Evolutionary conservation across 2,329 filamentous ascomycete species (phyloP), one percentile per base, ranked within the genome.

Genomic region (Aciculosporium take): DNA sequence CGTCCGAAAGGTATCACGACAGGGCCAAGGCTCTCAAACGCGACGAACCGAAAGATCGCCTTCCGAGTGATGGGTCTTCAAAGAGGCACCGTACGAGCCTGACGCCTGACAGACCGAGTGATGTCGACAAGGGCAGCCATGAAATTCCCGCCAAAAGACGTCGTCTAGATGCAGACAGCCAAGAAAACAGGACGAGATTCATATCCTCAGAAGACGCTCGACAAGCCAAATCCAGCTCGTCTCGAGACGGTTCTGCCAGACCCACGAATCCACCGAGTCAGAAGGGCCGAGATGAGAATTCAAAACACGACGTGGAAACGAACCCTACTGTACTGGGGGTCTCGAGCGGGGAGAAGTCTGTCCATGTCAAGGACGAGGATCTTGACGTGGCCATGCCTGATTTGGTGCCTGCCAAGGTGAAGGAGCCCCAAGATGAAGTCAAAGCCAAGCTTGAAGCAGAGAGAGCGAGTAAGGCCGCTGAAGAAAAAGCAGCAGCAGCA

Each of bases 71-170:
- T 21, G 62, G 59, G 40, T 60, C 71, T 6, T 55, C 63, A n/a
- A 81, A 80, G 55, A 65, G 76, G 32, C 72, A 72, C 49, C 67
- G 76, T 23, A 64, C 66, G 24, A 81, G 76, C 48, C 65, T 69
- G 38, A 78, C 76, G 0, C 75, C 76, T 2, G 71, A 76, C 23
- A 56, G 57, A 30, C 63, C 64, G n/a, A 69, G 65, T 44, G 62
- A 66, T 17, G 62, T 60, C 1, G 71, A 75, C 12, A 75, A 71
- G 49, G 73, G 76, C 25, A 63, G 66, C 24, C 53, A 56, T 31
- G 73, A 76, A 41, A 64, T 53, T 7, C 66, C 73, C 13, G 47
- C 62, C 15, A 81, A 81, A 53, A 63, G 71, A 48, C 65, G 76
- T 43, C 74, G 72, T 27, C 52, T 81, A 3, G 76, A 79, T 44